Base-by-base conservation (phyloP, 2,329 filamentous ascomycete genomes). In the Escovopsis weberi region DNA sequence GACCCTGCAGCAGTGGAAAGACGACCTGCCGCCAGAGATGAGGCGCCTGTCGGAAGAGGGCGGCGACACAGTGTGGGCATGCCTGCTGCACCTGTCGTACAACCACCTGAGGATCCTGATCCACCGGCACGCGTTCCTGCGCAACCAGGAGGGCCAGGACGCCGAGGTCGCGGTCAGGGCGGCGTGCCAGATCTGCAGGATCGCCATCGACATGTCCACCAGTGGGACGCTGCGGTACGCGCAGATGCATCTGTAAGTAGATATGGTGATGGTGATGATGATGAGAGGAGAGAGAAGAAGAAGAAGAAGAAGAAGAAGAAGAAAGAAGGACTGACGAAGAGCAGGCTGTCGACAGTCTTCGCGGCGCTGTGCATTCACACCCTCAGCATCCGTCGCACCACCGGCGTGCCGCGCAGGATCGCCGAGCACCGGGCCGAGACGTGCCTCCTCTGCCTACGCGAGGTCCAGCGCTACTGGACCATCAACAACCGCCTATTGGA, bases 401-500 rank as follows among this genome's bases (percentile, higher is more conserved):
- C 37, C 7, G 59, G 57, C 23, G 55, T 62, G 11, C 49, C 56
- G 6, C 53, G 58, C 23, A 49, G 59, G 3, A 57, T 63, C 8
- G 59, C 60, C 26, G 59, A 62, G 41, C 57, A 62, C 44, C 53
- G 60, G 15, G 60, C 61, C 1, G 59, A 62, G 32, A 56, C 61
- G 46, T 63, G 59, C 33, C 57, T 63, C 2, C 48, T 63, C 3
- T 59, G 59, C 4, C 51, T 64, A 2, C 56, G 62, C 35, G 61
- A 62, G 46, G 53, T 63, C 0, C 59, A 62, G 26, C 61, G 61
- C n/a, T 63, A 62, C 48, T 63, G 60, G 60, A 51, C 57, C 15
- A 61, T 63, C 45, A 64, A 64, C 51, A 63, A 60, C 47, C 60
- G 59, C 32, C 51, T 62, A 1, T 53, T 64, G 6, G 60, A 64